Evolutionary conservation across 1,284 basidiomycete genomes (phyloP), one percentile per base, ranked within the genome.

Genomic region (Puccinia hordei): DNA sequence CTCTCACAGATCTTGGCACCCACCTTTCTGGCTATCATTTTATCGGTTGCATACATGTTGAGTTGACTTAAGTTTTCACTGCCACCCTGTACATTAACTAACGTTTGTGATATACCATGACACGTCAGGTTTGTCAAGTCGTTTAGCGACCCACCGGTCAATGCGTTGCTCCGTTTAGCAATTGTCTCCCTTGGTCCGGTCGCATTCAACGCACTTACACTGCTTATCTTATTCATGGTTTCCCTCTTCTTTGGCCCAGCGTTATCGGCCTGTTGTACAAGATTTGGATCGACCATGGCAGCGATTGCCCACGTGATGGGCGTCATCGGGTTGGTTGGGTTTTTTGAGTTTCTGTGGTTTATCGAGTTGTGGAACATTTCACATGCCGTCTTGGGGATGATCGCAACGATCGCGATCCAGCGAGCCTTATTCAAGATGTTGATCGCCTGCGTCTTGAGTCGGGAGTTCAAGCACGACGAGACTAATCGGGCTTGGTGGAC

Each of bases 401-500:
- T 96, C 83, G 89, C 93, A 6, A 90, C 93, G 81, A 92, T 95
- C 82, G 89, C 90, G 80, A 92, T 97, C 76, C 94, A 98, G 86
- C 90, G 95, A 81, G 92, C 92, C 35, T 87, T 97, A 82, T 92
- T 94, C 89, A 98, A 98, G 88, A 89, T 94, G 81, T 88, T 96
- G 82, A 97, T 98, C 83, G 88, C 94, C 0, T 91, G 95, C 78
- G 93, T 95, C 89, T 88, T 98, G 59, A 92, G 93, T 46, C 91
- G 95, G 82, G 95, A 98, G 87, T 95, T 96, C 89, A 97, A 97
- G 87, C 93, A 96, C 85, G 95, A 98, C 85, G 94, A 97, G 88
- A 95, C 93, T 27, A 98, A 97, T 87, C 89, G 94, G 46, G 94
- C 94, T 12, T 98, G 94, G 94, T 98, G 95, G 95, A 95, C 94